Evolutionary conservation across 164 flowering plant species (phyloP), one percentile per base, ranked within the genome.

Genomic region (Macadamia integrifolia): DNA sequence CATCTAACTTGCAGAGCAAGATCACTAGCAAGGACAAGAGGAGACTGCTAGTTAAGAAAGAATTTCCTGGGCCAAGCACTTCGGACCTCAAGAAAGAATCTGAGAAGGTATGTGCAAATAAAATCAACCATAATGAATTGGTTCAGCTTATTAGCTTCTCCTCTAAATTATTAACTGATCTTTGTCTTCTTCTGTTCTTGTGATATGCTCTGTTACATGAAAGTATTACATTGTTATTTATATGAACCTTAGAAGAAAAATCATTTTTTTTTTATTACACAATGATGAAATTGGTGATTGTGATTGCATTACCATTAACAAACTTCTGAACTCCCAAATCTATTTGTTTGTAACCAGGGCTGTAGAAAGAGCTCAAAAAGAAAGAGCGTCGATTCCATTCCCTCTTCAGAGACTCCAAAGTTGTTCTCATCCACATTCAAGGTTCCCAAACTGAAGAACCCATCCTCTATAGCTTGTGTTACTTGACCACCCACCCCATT

Each of bases 381-480:
- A 75, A 84, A 78, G 75, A 67, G 57, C 49, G 66, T n/a, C 29
- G 84, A 77, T 11, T 69, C 50, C 28, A 65, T 66, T 59, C 13
- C 58, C 60, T 69, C 65, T 70, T 62, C 74, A 11, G 88, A 75
- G 49, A 73, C 82, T 59, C 93, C 89, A 31, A 88, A 69, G 57
- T 67, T 91, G 77, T 88, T 91, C 78, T 53, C 89, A 7, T 76
- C 91, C 28, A 17, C 68, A 11, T 90, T 92, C 67, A 92, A 80
- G 76, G 85, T 87, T 62, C 94, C 98, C 23, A 90, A 87, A 65
- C 67, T 89, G 79, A 87, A 85, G 81, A 66, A 53, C 64, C 48
- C 75, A 12, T 68, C 80, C 30, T 14, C 18, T 1, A 14, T 13
- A 9, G 9, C 50, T 46, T 11, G 50, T 46, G 50, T 46, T 46